Evolutionary conservation across 768 basidiomycete species (phyloP).

Genomic region (Chalciporus pseudorubinellus): DNA sequence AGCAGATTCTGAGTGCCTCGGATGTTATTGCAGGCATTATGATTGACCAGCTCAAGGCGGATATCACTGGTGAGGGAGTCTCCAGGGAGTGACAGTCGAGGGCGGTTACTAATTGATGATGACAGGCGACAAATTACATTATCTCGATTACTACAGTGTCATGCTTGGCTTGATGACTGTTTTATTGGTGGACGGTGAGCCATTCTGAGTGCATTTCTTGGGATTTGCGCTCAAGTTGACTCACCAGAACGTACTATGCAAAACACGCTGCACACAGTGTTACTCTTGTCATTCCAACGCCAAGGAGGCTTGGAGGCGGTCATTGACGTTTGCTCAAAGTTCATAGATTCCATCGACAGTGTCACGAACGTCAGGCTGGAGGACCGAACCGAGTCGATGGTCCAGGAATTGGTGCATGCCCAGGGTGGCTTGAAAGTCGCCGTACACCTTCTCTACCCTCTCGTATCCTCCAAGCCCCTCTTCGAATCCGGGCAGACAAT

Average conservation of each 20-base stretch:
- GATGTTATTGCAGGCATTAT: slow-evolving; percentile 69
- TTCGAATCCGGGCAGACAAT: slow-evolving; percentile 85
- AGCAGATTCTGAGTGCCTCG: slow-evolving; percentile 72
- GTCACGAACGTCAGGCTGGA: slow-evolving; percentile 50
- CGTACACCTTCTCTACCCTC: slow-evolving; percentile 68
- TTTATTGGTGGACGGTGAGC: slow-evolving; percentile 57
- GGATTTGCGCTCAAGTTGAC: not conserved
- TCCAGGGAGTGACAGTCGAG: slow-evolving; percentile 9
- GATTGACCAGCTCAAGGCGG: slow-evolving; percentile 61
- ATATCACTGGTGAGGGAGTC: slow-evolving; percentile 49
- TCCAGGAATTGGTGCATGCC: slow-evolving; percentile 70
- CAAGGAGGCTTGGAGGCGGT: slow-evolving; percentile 68
- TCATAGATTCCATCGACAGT: slow-evolving; percentile 56
- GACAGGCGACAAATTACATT: slow-evolving; percentile 40
- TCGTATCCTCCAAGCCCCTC: slow-evolving; percentile 77
- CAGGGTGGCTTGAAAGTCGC: slow-evolving; percentile 81
- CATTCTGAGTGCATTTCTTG: not conserved
- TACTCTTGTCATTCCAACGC: slow-evolving; percentile 72
- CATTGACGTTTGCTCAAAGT: slow-evolving; percentile 52
- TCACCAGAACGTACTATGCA: slow-evolving; percentile 68
- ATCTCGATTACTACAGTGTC: slow-evolving; percentile 51
- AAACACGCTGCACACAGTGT: slow-evolving; percentile 76
- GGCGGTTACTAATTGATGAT: slow-evolving; percentile 7
- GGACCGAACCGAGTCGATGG: slow-evolving; percentile 53
- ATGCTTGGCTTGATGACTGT: slow-evolving; percentile 52